Percentiles rank a stretch among this genome's conserved stretches.
These are phyloP conservation scores for Melastoma malabathricum DNA, from an alignment of 345 rosid species.

Conservation along the genomic window DNA sequence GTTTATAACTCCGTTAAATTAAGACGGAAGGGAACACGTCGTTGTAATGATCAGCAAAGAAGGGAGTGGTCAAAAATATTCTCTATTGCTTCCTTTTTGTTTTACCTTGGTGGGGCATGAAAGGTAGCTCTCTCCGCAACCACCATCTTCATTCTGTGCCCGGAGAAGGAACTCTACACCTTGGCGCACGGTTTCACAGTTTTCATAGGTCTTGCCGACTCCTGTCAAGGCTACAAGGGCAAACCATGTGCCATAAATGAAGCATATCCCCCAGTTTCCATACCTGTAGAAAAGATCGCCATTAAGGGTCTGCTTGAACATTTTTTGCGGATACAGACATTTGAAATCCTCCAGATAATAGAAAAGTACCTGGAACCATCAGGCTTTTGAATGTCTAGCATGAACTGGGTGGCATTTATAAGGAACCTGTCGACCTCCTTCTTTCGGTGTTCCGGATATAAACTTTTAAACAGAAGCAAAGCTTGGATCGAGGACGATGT, in stretches of 20 bases:
- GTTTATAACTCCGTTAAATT: conserved; percentile 25
- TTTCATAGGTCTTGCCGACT: conserved; percentile 28
- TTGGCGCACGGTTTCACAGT: conserved; percentile 20
- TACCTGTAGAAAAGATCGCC: conserved; percentile 11
- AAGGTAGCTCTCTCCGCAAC: conserved; percentile 49
- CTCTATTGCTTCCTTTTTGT: too few species aligned
- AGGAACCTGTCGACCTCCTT: conserved; percentile 37
- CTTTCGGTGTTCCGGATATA: conserved; percentile 22
- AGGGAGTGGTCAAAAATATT: not conserved
- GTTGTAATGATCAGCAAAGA: not conserved
- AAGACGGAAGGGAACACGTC: too few species aligned
- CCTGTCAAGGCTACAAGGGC: conserved; percentile 31
- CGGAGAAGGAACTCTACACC: conserved; percentile 29
- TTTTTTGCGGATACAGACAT: not conserved
- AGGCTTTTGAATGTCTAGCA: conserved; percentile 24
- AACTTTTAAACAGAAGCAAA: conserved; percentile 27
- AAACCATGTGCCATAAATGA: conserved; percentile 38
- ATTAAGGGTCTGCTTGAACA: not conserved
- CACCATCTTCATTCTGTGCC: conserved; percentile 36
- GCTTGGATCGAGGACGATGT: conserved; percentile 36
- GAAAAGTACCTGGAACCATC: conserved; percentile 43
- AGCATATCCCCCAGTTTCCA: conserved; percentile 52
- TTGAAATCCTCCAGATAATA: not conserved
- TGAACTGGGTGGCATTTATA: conserved; percentile 18
- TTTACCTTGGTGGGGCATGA: conserved; percentile 39